Percentiles rank a stretch among this genome's conserved stretches.
These are phyloP conservation scores for Aspergillus sclerotioniger DNA, from an alignment of 495 filamentous ascomycete species.

Conservation along the genomic window DNA sequence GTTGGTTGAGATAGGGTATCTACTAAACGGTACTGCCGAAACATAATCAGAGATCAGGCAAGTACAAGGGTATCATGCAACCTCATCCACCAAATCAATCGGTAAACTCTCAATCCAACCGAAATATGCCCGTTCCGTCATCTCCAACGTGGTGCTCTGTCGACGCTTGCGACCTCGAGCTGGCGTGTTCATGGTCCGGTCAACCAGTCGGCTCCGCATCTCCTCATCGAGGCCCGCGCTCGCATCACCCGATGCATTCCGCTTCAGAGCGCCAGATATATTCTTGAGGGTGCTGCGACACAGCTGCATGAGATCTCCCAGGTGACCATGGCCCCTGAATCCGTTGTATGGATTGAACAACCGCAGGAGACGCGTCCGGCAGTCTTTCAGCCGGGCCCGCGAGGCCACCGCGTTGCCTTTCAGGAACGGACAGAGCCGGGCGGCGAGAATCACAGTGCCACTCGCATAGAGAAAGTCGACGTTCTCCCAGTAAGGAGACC, in stretches of 20 bases:
- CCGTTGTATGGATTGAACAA: constrained; percentile 5
- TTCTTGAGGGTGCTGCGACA: constrained; percentile 9
- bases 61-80: constrained; percentile 1
- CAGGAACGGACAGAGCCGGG: constrained; percentile 6
- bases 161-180: background rate
- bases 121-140: background rate
- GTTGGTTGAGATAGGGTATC: no score
- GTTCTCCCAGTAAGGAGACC: constrained; percentile 16
- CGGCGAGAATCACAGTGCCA: constrained; percentile 13
- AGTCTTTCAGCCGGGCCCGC: background rate
- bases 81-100: constrained; percentile 6
- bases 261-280: background rate
- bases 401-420: background rate
- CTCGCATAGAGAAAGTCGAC: constrained; percentile 17
- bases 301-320: background rate
- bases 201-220: background rate
- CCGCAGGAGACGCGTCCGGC: background rate
- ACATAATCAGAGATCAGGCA: background rate
- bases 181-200: constrained; percentile 1
- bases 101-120: constrained; percentile 21
- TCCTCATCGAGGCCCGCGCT: background rate
- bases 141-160: background rate
- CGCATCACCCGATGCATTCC: background rate
- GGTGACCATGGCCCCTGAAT: background rate
- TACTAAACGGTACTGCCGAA: no score